Base-by-base conservation (phyloP, 352 stramenopile species). In the Globisporangium echinulatum region DNA sequence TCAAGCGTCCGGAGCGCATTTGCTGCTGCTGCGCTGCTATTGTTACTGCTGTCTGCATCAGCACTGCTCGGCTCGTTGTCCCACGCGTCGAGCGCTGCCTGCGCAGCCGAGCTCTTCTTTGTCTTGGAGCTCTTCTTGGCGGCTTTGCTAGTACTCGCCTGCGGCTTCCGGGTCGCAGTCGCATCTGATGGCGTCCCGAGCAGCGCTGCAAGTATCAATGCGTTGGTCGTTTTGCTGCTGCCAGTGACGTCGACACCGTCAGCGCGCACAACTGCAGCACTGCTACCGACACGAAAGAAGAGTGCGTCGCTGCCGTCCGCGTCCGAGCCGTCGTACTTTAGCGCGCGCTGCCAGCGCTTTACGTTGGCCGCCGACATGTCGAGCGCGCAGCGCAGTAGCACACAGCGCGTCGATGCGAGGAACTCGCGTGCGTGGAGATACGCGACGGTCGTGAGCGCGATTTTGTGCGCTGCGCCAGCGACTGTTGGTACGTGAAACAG, bases 371-470 rank as follows among this genome's bases (percentile, higher is more conserved):
- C 71, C 13, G 58, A 7, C 13, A 89, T 13, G 54, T 78, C 70
- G 25, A 87, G 44, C 0, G 67, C 72, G 60, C 69, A 76, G 36
- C 75, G 74, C 39, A 86, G 40, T n/a, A 71, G 64, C 49, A 68
- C 56, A 38, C 63, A 69, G 5, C 67, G 66, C 19, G 74, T 64
- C 1, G 59, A 64, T 2, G 44, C 57, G 42, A 79, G 61, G 57
- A 85, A 86, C 52, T 87, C 70, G 15, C 67, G 67, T 43, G 77
- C 77, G 56, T 85, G 77, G 17, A 82, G 60, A 71, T 66, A 70
- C 7, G 73, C 56, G 47, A 86, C 44, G 1, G 76, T 58, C 43
- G 74, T 40, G 15, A 87, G 51, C 19, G 67, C 51, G 17, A 77
- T 5, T 42, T 17, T 14, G 11, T n/a, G 14, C 44, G 43, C n/a